Evolutionary conservation across 2,329 filamentous ascomycete genomes (phyloP), one percentile per base, ranked within the genome.

Genomic region (Penicillium paneum): DNA sequence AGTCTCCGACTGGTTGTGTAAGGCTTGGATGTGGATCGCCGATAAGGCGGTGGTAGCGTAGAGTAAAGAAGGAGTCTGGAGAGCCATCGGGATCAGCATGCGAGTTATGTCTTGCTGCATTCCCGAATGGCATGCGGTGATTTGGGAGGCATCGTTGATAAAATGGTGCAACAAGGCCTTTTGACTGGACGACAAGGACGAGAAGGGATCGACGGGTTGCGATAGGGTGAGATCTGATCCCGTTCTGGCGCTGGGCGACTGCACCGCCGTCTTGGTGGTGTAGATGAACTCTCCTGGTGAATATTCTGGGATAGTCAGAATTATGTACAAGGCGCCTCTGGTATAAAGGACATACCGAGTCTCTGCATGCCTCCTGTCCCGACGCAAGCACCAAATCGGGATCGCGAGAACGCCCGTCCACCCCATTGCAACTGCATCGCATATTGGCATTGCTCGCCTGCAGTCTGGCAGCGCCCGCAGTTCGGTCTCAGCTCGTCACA

Each of bases 11-110:
- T 68, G 65, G 45, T 71, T 72, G 43, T 69, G 65, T 38, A 73
- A 55, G 15, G 73, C 69, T 50, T 72, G 67, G 1, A 75, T 66
- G 52, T 77, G 75, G 21, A 77, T 71, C 12, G 74, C 74, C 3
- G 75, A 75, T 21, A 76, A 65, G 1, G 75, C 74, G 50, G 74
- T 71, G 19, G 74, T 77, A 19, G 74, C 74, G 56, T 76, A 74
- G 24, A 76, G 65, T 46, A 77, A 64, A 1, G 74, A 74, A 3
- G 72, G 74, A 10, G 69, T 76, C 48, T 75, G 71, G 1, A 76
- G 63, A 21, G 73, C 74, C 73, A 77, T 76, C 2, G 75, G 74
- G n/a, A 77, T 64, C 13, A 76, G 67, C 68, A 75, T 71, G 19
- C 68, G 66, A 59, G 74, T 76, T 45, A 77, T 73, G 48, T 76